Base-by-base conservation (phyloP, 768 basidiomycete genomes). In the Auricularia sp. region DNA sequence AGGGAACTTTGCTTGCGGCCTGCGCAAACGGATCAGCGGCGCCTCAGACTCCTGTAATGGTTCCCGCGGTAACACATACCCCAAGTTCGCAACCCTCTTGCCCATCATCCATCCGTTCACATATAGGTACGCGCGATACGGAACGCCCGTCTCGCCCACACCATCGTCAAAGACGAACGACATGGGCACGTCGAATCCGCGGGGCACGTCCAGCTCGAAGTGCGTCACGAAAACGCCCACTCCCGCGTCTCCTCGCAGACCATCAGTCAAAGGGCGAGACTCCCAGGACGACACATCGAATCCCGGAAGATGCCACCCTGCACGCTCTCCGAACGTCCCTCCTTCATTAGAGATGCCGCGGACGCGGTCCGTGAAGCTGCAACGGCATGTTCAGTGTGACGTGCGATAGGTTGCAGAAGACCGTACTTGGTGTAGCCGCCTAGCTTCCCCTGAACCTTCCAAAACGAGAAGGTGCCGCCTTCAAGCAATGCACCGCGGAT, bases 51-150 rank as follows among this genome's bases (percentile, higher is more conserved):
- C 8, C 72, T n/a, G 13, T 18, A 10, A 16, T 24, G 13, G 8
- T 45, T 35, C 36, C 56, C 66, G 37, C 3, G 21, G 11, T 10
- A 37, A 39, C 14, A 72, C 81, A 65, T 67, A 84, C 89, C 88
- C 87, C 1, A 89, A 80, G 69, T 89, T 87, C 14, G 76, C 85
- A n/a, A 88, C 80, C 21, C 85, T 73, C 75, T 92, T 92, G 8
- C 91, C 92, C 83, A 90, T 90, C 83, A 88, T 87, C 92, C 92
- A 94, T 13, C 91, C 92, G 69, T 94, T 92, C 21, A 93, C 87
- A 65, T 89, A 92, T 51, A 93, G 68, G 54, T 84, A 78, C 3
- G 86, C 85, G 16, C 90, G 82, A 70, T 91, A 92, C 29, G 88
- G 81, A 69, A 88, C 85, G 21, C 56, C 34, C 3, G 80, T 80